These are phyloP conservation scores for Aspergillus mulundensis DNA, from an alignment of 495 filamentous ascomycete genomes.

Conservation along the genomic window DNA sequence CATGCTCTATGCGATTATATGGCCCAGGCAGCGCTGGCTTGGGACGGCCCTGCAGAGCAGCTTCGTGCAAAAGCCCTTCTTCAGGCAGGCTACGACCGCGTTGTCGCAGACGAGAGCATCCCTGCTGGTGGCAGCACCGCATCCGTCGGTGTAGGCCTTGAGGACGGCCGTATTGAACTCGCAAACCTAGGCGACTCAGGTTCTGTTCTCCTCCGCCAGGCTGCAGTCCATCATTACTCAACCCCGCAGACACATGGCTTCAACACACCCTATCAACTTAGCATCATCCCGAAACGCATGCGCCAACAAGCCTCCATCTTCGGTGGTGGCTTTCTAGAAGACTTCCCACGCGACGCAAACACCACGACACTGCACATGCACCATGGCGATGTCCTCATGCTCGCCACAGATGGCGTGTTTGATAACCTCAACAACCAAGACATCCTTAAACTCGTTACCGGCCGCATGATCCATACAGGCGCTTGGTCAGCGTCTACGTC, in stretches of 20 bases:
- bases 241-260: slow-evolving; percentile 91
- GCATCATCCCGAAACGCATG: slow-evolving; percentile 77
- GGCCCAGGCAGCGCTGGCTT: slow-evolving; percentile 63
- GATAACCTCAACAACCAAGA: slow-evolving; percentile 94
- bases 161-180: slow-evolving; percentile 70
- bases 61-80: slow-evolving; percentile 70
- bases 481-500: slow-evolving; percentile 61
- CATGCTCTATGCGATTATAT: slow-evolving; percentile 93
- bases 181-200: slow-evolving; percentile 99
- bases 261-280: slow-evolving; percentile 95
- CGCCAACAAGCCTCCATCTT: slow-evolving; percentile 71
- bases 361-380: slow-evolving; percentile 68
- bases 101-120: slow-evolving; percentile 68
- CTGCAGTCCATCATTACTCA: slow-evolving; percentile 77
- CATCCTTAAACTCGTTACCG: slow-evolving; percentile 71
- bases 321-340: slow-evolving; percentile 73
- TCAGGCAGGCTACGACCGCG: slow-evolving; percentile 73
- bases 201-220: slow-evolving; percentile 77
- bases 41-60: slow-evolving; percentile 32
- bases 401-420: slow-evolving; percentile 94
- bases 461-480: slow-evolving; percentile 63
- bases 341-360: slow-evolving; percentile 80
- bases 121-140: slow-evolving; percentile 86
- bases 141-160: slow-evolving; percentile 67
- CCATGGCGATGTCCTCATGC: slow-evolving; percentile 86